These are phyloP conservation scores for Cyphellophora europaea DNA, from an alignment of 2,329 filamentous ascomycete genomes.

Conservation along the genomic window DNA sequence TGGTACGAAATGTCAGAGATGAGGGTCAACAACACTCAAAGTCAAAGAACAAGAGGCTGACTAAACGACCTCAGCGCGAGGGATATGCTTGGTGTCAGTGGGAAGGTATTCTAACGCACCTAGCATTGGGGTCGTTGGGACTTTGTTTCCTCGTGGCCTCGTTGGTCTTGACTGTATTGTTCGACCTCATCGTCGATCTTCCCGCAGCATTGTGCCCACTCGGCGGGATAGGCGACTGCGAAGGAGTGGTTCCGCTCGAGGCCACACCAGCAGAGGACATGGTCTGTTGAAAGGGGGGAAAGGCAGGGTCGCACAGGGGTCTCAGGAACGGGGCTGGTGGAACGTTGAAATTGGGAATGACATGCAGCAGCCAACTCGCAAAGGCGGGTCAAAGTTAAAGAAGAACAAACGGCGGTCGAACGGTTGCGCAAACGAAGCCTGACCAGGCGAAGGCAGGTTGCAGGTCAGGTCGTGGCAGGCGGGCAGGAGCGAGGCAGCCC, in stretches of 20 bases:
- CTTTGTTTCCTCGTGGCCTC: conserved; percentile 18
- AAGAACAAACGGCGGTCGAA: too few species aligned
- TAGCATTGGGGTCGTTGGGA: conserved; percentile 11
- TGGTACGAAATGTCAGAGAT: too few species aligned
- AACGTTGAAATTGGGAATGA: background rate
- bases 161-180: conserved; percentile 13
- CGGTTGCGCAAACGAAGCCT: too few species aligned
- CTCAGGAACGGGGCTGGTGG: conserved; percentile 1
- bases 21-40: conserved; percentile 1
- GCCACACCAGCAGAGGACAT: background rate
- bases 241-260: background rate
- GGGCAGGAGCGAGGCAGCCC: too few species aligned
- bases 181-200: conserved; percentile 17
- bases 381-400: too few species aligned
- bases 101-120: too few species aligned
- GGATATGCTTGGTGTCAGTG: too few species aligned
- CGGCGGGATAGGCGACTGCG: background rate
- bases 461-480: too few species aligned
- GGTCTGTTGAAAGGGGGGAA: background rate
- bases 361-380: too few species aligned
- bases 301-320: conserved; percentile 16
- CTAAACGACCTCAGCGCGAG: too few species aligned
- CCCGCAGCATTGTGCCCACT: conserved; percentile 11
- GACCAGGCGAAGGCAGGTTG: too few species aligned
- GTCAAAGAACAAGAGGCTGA: too few species aligned